Percentiles rank a stretch among this genome's conserved stretches.
These are phyloP conservation scores for Colletotrichum tanaceti DNA, from an alignment of 2,329 filamentous ascomycete genomes.

Conservation along the genomic window DNA sequence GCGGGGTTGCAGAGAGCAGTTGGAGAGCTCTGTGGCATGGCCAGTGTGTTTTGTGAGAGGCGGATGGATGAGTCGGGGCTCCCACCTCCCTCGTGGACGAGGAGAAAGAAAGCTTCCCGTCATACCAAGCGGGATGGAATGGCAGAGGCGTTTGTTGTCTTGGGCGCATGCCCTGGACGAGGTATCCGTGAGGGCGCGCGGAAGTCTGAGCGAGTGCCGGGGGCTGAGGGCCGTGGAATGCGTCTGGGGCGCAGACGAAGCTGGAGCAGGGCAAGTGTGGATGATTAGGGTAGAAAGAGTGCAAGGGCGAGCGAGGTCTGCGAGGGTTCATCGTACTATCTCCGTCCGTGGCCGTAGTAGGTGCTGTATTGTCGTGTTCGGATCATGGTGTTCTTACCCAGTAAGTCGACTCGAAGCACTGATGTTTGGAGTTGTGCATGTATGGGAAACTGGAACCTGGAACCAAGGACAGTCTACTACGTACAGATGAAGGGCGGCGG, in stretches of 20 bases:
- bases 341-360: too few species aligned
- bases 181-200: conserved; percentile 25
- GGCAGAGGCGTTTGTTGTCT: conserved; percentile 33
- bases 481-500: not conserved
- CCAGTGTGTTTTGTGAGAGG: conserved; percentile 7
- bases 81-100: conserved; percentile 9
- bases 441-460: not conserved
- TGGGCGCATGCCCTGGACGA: conserved; percentile 12
- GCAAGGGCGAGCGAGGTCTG: too few species aligned
- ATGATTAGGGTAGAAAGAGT: not conserved
- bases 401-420: not conserved
- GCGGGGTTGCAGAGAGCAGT: not conserved
- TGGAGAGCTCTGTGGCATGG: conserved; percentile 1
- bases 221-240: conserved; percentile 9
- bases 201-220: conserved; percentile 30
- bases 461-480: not conserved
- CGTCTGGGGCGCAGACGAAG: not conserved
- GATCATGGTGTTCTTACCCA: not conserved
- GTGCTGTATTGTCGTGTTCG: not conserved
- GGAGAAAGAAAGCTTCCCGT: conserved; percentile 11
- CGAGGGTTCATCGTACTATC: too few species aligned
- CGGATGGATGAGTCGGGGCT: not conserved
- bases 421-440: conserved; percentile 1
- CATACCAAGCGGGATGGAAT: conserved; percentile 16
- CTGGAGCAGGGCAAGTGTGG: not conserved